Conservation (phyloP, 495 filamentous ascomycete genomes). For the Hypoxylon trugodes region DNA sequence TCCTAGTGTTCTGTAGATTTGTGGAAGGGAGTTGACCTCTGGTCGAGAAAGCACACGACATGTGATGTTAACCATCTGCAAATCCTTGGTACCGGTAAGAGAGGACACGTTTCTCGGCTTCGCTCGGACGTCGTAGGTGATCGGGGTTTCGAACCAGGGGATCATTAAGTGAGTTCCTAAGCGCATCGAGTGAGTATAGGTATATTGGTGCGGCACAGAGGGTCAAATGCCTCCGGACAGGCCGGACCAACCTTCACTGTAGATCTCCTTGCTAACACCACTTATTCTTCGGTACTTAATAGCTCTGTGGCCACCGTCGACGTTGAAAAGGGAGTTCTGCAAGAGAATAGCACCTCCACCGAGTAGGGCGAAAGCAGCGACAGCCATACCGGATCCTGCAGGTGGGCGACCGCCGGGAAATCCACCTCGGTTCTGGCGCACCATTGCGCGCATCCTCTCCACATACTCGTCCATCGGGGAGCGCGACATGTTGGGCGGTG, state of each 20-base stretch:
- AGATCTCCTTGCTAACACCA: constrained; percentile 97
- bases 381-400: constrained; percentile 41
- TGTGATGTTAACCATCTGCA: constrained; percentile 99
- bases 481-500: constrained; percentile 55
- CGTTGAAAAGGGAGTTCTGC: constrained; percentile 96
- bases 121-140: constrained; percentile 96
- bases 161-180: constrained; percentile 91
- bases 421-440: constrained; percentile 45
- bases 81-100: constrained; percentile 96
- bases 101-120: constrained; percentile 97
- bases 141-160: constrained; percentile 96
- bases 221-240: not conserved
- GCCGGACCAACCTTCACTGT: constrained; percentile 78
- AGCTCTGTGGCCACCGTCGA: constrained; percentile 97
- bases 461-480: constrained; percentile 57
- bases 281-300: constrained; percentile 97
- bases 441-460: constrained; percentile 42
- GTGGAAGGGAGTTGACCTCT: constrained; percentile 84
- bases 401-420: constrained; percentile 49
- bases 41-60: constrained; percentile 98
- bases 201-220: not conserved
- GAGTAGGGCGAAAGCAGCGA: constrained; percentile 58
- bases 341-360: constrained; percentile 70
- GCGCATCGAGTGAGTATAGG: constrained; percentile 15
- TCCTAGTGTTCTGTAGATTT: constrained; percentile 95